These are phyloP conservation scores for Yamadazyma trypodendri DNA, from an alignment of 1,139 yeast species.

Conservation along the genomic window DNA sequence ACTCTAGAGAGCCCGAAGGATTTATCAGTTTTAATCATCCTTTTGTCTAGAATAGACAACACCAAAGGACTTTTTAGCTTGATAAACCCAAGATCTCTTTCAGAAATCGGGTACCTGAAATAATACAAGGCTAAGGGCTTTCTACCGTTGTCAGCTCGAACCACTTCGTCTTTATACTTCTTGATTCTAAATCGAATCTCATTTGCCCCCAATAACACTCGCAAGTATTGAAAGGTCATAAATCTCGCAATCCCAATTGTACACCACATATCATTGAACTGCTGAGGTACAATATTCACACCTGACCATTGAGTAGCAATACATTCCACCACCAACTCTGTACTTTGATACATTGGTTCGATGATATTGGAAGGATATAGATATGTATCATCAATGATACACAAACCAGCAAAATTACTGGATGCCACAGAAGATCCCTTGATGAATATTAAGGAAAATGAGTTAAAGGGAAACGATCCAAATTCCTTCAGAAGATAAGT, in stretches of 20 bases:
- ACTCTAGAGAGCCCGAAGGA: conserved; percentile 91
- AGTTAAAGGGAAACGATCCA: conserved; percentile 90
- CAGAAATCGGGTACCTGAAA: conserved; percentile 66
- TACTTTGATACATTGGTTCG: conserved; percentile 74
- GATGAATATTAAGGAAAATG: conserved; percentile 76
- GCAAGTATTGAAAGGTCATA: conserved; percentile 75
- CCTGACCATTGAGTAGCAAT: conserved; percentile 94
- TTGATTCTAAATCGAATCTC: conserved; percentile 75
- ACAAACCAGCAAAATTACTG: conserved; percentile 74
- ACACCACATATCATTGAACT: conserved; percentile 88
- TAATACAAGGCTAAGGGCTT: conserved; percentile 76
- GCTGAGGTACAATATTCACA: conserved; percentile 80
- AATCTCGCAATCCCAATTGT: conserved; percentile 81
- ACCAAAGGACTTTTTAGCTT: conserved; percentile 84
- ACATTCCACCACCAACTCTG: conserved; percentile 66
- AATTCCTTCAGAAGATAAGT: conserved; percentile 84
- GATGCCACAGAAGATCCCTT: conserved; percentile 49
- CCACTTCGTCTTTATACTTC: conserved; percentile 60
- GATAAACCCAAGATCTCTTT: conserved; percentile 59
- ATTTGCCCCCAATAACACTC: conserved; percentile 75
- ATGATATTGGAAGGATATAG: conserved; percentile 76
- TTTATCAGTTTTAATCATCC: conserved; percentile 96
- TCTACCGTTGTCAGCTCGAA: conserved; percentile 74
- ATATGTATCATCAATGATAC: conserved; percentile 61
- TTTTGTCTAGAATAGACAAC: conserved; percentile 74